phyloP scores from a whole-genome alignment of 768 basidiomycete genomes.

The Tylopilus rubrobrunneus region DNA sequence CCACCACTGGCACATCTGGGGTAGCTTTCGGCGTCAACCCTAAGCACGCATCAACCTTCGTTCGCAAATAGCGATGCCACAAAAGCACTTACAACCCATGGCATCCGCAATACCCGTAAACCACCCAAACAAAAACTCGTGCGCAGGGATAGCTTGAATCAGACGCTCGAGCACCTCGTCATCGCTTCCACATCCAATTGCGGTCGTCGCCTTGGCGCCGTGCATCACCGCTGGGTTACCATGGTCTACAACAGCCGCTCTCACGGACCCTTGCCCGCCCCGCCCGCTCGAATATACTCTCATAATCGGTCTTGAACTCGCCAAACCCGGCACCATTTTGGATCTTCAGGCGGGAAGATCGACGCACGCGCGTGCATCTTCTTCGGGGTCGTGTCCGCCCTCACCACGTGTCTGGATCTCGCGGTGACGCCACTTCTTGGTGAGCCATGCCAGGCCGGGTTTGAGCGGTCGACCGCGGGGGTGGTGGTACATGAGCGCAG shows the following conservation, averaged over 20 bases:
- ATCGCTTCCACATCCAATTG: conserved; percentile 72
- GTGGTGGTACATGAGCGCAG: conserved; percentile 85
- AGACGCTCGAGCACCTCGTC: conserved; percentile 75
- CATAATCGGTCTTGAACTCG: conserved; percentile 78
- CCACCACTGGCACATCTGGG: conserved; percentile 30
- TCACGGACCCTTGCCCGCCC: not conserved
- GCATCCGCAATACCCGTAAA: conserved; percentile 78
- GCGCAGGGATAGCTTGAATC: conserved; percentile 51
- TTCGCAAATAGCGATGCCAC: not conserved
- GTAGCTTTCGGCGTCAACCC: conserved; percentile 60
- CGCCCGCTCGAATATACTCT: conserved; percentile 69
- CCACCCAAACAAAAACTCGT: conserved; percentile 83
- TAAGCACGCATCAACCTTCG: conserved; percentile 26
- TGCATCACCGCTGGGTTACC: conserved; percentile 57
- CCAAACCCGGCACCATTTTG: conserved; percentile 75
- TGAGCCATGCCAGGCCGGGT: conserved; percentile 94
- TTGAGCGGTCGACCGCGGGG: conserved; percentile 91
- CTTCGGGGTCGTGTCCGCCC: conserved; percentile 90
- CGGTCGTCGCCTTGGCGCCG: conserved; percentile 76
- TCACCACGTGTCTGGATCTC: conserved; percentile 86
- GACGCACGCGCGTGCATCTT: conserved; percentile 61
- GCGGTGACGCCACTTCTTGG: conserved; percentile 85
- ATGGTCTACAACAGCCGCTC: not conserved
- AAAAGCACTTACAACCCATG: conserved; percentile 65
- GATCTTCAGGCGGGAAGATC: conserved; percentile 57